Base-by-base conservation (phyloP, 495 filamentous ascomycete species). In the Bacidia rubella region DNA sequence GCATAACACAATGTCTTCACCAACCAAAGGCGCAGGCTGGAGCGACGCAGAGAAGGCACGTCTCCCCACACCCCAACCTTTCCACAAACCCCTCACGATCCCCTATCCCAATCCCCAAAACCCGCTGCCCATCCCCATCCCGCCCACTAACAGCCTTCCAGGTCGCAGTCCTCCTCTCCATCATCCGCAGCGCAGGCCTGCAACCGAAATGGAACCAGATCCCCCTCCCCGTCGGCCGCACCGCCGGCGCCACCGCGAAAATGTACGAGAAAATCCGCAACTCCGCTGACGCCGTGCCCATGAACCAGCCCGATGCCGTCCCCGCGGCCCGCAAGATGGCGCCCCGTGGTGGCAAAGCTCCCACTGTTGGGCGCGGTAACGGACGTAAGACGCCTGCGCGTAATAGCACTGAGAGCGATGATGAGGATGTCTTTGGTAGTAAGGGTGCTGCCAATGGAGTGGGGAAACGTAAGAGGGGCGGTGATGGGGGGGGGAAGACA, bases 141-240 rank as follows among this genome's bases (percentile, higher is more conserved):
- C 11, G 25, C 4, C 24, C 2, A 5, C 15, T 19, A 12, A 5
- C 44, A 11, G 11, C 11, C 15, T 17, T 27, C 19, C 15, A 49
- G 47, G 26, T 49, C 23, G 47, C 47, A 20, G 19, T 35, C 1
- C 47, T 49, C 47, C 47, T 49, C 25, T 17, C 24, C 26, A 38
- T 49, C 25, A 49, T 49, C 47, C 25, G 23, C 24, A 25, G 15
- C 1, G 11, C 11, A 9, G 47, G 23, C 23, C 2, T 2, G 9
- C 17, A 15, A 0, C 47, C 47, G 1, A 32, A 29, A 10, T 49
- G 47, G 47, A 49, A 49, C n/a, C n/a, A 49, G 10, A 29, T 25
- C 0, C 19, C 25, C 4, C 21, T 49, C 15, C 47, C 47, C 2
- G 11, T 32, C 23, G 47, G 47, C 11, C 47, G 47, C 47, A 49